Evolutionary conservation across 192 early-diverging fungal genomes (phyloP).

Genomic region (Linnemannia elongata): DNA sequence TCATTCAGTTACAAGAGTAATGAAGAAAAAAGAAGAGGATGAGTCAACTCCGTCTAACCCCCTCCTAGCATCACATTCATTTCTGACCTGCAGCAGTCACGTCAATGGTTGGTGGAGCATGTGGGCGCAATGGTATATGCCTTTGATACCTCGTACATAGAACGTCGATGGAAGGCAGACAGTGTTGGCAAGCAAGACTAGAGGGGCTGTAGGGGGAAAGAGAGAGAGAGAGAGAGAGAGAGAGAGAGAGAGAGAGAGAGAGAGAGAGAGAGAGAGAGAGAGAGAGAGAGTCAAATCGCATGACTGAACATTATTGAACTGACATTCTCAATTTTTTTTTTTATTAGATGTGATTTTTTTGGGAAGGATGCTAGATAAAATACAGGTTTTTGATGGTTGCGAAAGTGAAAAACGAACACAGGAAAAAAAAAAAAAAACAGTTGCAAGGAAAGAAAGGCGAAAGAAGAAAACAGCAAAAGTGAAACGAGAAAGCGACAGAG

Average conservation of each 20-base stretch:
- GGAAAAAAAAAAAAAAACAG: not conserved
- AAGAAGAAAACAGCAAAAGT: not conserved
- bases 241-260: too few species aligned
- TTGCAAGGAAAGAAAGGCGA: not conserved
- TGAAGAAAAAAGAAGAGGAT: slow-evolving; percentile 14
- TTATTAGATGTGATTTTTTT: not conserved
- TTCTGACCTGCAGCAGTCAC: not conserved
- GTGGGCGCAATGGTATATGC: too few species aligned
- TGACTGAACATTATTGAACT: too few species aligned
- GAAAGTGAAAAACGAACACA: not conserved
- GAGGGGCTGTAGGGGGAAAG: too few species aligned
- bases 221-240: too few species aligned
- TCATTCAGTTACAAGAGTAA: slow-evolving; percentile 14
- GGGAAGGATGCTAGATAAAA: not conserved
- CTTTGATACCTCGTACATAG: too few species aligned
- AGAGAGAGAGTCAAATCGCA: too few species aligned
- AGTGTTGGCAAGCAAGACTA: too few species aligned
- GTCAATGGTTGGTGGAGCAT: too few species aligned
- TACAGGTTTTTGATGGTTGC: not conserved
- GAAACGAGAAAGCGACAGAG: not conserved
- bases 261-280: too few species aligned
- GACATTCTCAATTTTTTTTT: not conserved
- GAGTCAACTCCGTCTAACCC: not conserved
- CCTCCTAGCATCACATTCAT: not conserved
- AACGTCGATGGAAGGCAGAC: too few species aligned